Evolutionary conservation across 306 rosid genomes (phyloP), one percentile per base, ranked within the genome.

Genomic region (Pterocarpus santalinus): DNA sequence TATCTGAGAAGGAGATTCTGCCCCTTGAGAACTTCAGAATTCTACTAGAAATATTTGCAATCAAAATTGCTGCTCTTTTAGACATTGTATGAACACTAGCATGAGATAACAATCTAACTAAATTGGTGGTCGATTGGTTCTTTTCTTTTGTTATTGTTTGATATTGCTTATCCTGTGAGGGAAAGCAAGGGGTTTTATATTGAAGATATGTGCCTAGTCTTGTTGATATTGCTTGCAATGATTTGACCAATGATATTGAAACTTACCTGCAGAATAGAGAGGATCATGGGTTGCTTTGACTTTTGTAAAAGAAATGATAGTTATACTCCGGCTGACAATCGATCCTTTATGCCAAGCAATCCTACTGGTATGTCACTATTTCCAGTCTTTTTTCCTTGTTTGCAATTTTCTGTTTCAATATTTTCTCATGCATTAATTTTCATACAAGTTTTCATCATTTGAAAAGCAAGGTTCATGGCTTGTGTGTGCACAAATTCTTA

Each of bases 251-350:
- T 83, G 8, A 65, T 68, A 56, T 43, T 60, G 77, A 67, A 68
- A 46, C 69, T 72, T 64, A 34, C 7, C 49, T 76, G 30, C 81
- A 89, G 86, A 84, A 65, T 35, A 38, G 75, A 65, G 77, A 83
- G 80, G 77, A 86, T 78, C 73, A 94, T 94, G 97, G 85, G 92
- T 86, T 91, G 93, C 86, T 94, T 94, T 81, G 81, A 93, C 71
- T 94, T 91, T 69, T 91, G 94, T 86, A 88, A 74, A 60, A 83
- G 79, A 35, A 80, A 87, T 82, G 95, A 91, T 39, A 44, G 72
- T 70, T 75, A 84, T 53, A 84, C 71, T 76, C 52, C 75, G 70
- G 65, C 88, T 65, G 86, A 90, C 49, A 76, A 81, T 73, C 87
- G 90, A 84, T 73, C 41, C 51, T 82, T 56, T 71, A 76, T 67